phyloP scores from a whole-genome alignment of 306 rosid species.

The Glycine soja region DNA sequence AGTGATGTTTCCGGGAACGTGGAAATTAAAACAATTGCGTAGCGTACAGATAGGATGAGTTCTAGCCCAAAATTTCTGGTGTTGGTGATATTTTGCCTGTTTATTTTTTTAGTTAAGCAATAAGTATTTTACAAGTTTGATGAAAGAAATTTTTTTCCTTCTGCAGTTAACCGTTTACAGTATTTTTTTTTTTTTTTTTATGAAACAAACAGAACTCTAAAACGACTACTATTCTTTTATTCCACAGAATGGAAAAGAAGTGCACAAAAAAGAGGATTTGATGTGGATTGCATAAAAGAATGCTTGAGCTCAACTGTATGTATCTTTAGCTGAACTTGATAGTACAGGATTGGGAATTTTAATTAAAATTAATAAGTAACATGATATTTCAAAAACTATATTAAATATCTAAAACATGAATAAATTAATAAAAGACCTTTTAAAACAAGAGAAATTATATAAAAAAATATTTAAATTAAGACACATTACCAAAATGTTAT shows the following conservation, averaged over 20 bases:
- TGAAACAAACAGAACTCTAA: background rate
- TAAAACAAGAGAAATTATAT: too few species aligned
- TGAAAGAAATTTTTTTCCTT: background rate
- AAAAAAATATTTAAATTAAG: too few species aligned
- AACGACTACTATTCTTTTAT: background rate
- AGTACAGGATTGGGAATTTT: too few species aligned
- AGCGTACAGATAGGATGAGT: background rate
- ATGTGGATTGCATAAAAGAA: too few species aligned
- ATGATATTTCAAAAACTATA: too few species aligned
- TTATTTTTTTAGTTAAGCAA: background rate
- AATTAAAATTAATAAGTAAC: too few species aligned
- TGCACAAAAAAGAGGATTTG: background rate
- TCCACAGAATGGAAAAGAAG: background rate
- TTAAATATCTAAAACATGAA: too few species aligned
- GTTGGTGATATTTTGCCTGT: background rate
- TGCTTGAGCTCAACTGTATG: too few species aligned
- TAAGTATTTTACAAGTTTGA: background rate
- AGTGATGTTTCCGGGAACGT: background rate
- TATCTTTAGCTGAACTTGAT: too few species aligned
- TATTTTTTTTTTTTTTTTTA: too few species aligned
- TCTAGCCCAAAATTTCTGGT: background rate
- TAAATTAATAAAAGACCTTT: too few species aligned
- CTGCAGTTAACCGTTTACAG: background rate
- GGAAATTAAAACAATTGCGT: background rate
- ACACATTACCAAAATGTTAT: too few species aligned